A percentile compares a stretch with the other conserved stretches of the same genome.
Conservation (phyloP, 2,329 filamentous ascomycete genomes). For the Phoma sp. region DNA sequence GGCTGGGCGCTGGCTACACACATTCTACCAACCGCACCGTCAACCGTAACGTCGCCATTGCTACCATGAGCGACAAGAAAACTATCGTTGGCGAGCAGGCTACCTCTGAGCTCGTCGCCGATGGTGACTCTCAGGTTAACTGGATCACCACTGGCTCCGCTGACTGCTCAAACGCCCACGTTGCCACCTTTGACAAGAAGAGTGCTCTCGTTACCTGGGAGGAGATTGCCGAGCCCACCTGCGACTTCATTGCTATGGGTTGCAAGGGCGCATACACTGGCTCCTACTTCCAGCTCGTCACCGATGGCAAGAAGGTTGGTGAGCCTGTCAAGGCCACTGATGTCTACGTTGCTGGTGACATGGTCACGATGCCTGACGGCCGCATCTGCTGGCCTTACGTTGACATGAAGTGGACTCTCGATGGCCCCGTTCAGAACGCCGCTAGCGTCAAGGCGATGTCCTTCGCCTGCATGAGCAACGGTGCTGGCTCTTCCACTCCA, state of each 20-base stretch:
- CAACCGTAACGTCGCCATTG: conserved; percentile 67
- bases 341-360: conserved; percentile 68
- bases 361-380: conserved; percentile 66
- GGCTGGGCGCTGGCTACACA: conserved; percentile 66
- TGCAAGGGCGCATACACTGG: conserved; percentile 67
- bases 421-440: conserved; percentile 49
- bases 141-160: conserved; percentile 63
- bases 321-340: conserved; percentile 59
- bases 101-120: conserved; percentile 60
- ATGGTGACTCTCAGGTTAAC: conserved; percentile 66
- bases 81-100: conserved; percentile 63
- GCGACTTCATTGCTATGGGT: conserved; percentile 65
- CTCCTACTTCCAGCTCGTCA: conserved; percentile 66
- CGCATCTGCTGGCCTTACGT: conserved; percentile 70
- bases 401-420: conserved; percentile 61
- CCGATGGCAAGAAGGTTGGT: conserved; percentile 61
- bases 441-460: conserved; percentile 55
- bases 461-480: conserved; percentile 59
- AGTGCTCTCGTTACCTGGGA: conserved; percentile 68
- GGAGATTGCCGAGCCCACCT: conserved; percentile 64
- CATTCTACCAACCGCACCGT: conserved; percentile 61
- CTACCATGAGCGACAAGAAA: conserved; percentile 65
- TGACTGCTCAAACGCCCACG: conserved; percentile 67
- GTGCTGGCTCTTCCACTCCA: conserved; percentile 18
- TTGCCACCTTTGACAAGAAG: conserved; percentile 60